Conservation (phyloP, 177 flowering plant species). For the Tripterygium wilfordii region DNA sequence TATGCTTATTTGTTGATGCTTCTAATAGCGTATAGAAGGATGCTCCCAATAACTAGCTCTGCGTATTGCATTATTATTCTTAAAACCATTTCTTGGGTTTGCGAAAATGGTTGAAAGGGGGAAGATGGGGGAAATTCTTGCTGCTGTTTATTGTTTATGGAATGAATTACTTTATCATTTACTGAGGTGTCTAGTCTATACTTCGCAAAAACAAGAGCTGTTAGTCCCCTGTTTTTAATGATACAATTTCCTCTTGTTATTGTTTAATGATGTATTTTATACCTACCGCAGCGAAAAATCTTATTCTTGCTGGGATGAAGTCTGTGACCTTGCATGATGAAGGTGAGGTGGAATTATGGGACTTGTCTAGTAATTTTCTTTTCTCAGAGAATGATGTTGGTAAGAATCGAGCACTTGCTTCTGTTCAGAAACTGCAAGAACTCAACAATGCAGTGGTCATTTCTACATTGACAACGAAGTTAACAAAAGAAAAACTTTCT, state of each 20-base stretch:
- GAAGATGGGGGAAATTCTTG: no score
- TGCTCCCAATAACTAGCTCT: no score
- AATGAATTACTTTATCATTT: not conserved
- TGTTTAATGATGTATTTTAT: not conserved
- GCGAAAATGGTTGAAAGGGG: no score
- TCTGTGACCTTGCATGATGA: conserved; percentile 93
- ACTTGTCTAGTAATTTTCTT: conserved; percentile 74
- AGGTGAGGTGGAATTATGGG: conserved; percentile 79
- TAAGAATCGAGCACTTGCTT: conserved; percentile 82
- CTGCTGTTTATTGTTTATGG: no score
- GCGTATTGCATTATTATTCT: no score
- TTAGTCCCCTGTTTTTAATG: no score
- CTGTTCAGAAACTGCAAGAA: conserved; percentile 83
- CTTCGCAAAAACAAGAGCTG: no score
- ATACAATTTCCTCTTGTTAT: no score
- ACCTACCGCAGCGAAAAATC: conserved; percentile 95
- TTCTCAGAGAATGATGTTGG: conserved; percentile 81
- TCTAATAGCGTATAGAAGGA: no score
- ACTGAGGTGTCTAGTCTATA: not conserved
- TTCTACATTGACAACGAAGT: conserved; percentile 45
- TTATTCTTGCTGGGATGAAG: conserved; percentile 91
- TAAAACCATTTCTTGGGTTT: no score
- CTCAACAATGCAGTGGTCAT: conserved; percentile 78
- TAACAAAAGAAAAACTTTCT: conserved; percentile 70
- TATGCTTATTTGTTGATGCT: no score